Percentiles rank a stretch among this genome's conserved stretches.
These are phyloP conservation scores for Botrytis byssoidea DNA, from an alignment of 2,329 filamentous ascomycete genomes.

Conservation along the genomic window DNA sequence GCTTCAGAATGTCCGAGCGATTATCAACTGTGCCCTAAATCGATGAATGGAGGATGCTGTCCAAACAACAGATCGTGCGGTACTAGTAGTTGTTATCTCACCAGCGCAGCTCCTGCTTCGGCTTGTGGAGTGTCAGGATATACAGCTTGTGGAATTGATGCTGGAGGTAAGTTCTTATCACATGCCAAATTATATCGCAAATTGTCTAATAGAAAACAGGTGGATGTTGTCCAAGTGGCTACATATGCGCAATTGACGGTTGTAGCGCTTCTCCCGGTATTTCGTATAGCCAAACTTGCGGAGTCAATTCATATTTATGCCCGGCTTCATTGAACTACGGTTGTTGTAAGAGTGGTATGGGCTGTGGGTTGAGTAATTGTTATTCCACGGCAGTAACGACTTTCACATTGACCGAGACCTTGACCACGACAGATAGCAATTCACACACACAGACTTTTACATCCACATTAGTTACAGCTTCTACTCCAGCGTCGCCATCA, in stretches of 20 bases:
- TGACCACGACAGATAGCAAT: slow-evolving; percentile 47
- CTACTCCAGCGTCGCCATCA: slow-evolving; percentile 41
- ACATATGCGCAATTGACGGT: slow-evolving; percentile 46
- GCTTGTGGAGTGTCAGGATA: slow-evolving; percentile 34
- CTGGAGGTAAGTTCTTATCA: slow-evolving; percentile 35
- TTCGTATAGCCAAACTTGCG: slow-evolving; percentile 45
- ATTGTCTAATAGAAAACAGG: slow-evolving; percentile 27
- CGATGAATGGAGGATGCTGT: slow-evolving; percentile 37
- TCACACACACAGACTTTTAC: slow-evolving; percentile 45
- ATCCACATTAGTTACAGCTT: slow-evolving; percentile 40
- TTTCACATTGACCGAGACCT: slow-evolving; percentile 44
- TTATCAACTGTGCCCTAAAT: slow-evolving; percentile 34
- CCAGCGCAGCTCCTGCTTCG: slow-evolving; percentile 27
- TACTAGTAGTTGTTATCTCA: slow-evolving; percentile 44
- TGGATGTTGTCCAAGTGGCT: slow-evolving; percentile 44
- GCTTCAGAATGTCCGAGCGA: slow-evolving; percentile 31
- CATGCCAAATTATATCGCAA: neutral
- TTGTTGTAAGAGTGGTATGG: slow-evolving; percentile 52
- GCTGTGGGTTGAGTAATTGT: slow-evolving; percentile 49
- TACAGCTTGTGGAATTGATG: slow-evolving; percentile 32
- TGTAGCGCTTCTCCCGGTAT: slow-evolving; percentile 49
- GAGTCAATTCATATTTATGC: slow-evolving; percentile 48
- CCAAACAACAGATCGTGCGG: slow-evolving; percentile 50
- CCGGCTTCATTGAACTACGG: slow-evolving; percentile 51
- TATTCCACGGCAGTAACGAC: slow-evolving; percentile 50